Conservation (phyloP, 2,329 filamentous ascomycete species). For the Microdochium bolleyi region DNA sequence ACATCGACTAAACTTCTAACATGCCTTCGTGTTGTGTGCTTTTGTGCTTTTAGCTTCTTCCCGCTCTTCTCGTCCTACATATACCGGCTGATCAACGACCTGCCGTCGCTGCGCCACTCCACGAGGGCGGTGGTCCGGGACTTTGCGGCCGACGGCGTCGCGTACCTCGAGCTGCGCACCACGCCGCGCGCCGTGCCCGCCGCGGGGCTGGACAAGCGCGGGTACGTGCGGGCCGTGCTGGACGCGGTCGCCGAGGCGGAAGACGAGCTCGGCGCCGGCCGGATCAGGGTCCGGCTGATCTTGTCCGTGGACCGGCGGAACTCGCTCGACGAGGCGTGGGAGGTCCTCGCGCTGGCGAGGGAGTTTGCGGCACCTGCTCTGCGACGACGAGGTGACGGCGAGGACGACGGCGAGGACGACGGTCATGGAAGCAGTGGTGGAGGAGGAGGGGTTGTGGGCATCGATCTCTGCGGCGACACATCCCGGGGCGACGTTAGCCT, state of each 20-base stretch:
- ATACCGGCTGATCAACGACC: conserved; percentile 63
- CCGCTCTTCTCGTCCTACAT: conserved; percentile 73
- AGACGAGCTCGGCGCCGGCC: conserved; percentile 9
- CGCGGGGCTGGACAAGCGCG: conserved; percentile 46
- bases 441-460: conserved; percentile 52
- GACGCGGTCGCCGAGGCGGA: conserved; percentile 41
- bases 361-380: conserved; percentile 28
- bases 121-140: conserved; percentile 57
- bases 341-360: conserved; percentile 56
- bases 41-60: conserved; percentile 54
- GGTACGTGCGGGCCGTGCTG: conserved; percentile 61
- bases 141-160: conserved; percentile 64
- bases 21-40: too few relatives aligned
- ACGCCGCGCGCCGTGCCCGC: conserved; percentile 59
- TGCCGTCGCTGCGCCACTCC: conserved; percentile 49
- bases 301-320: conserved; percentile 66
- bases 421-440: not conserved
- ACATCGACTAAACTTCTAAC: too few relatives aligned
- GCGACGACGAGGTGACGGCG: not conserved
- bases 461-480: conserved; percentile 77
- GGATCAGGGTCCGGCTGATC: conserved; percentile 58
- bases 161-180: conserved; percentile 73
- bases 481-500: conserved; percentile 49
- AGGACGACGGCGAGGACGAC: not conserved
- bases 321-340: conserved; percentile 48